phyloP scores from a whole-genome alignment of 805 yeast species.

The Yarrowia bubula region DNA sequence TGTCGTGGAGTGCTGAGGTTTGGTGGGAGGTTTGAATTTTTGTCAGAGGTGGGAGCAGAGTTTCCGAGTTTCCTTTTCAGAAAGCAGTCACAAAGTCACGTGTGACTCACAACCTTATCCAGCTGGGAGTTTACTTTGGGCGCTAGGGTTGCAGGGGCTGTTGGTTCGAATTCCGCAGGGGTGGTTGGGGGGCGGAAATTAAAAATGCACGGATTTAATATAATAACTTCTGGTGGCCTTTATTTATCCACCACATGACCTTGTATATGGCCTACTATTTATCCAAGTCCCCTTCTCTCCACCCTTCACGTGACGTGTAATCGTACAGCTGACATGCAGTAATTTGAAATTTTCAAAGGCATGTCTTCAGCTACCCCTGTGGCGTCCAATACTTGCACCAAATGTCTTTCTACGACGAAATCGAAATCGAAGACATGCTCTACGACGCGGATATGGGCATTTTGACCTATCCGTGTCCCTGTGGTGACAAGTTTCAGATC shows the following conservation, averaged over 20 bases:
- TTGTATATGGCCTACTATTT: too few species aligned
- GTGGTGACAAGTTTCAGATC: constrained; percentile 93
- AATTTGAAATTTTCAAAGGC: constrained; percentile 9
- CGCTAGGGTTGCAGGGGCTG: neutral
- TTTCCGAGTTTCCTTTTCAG: neutral
- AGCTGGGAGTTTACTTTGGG: neutral
- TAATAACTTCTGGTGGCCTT: too few species aligned
- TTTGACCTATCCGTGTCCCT: constrained; percentile 95
- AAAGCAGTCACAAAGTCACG: constrained; percentile 26
- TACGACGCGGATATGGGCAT: constrained; percentile 79
- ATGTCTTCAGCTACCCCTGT: constrained; percentile 4
- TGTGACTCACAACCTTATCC: neutral
- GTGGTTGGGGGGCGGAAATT: neutral
- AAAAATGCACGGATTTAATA: neutral
- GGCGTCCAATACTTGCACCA: neutral
- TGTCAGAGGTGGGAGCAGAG: constrained; percentile 25
- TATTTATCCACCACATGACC: too few species aligned
- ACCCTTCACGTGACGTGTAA: neutral
- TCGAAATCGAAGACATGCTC: constrained; percentile 95
- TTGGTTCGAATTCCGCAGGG: neutral
- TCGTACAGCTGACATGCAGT: constrained; percentile 5
- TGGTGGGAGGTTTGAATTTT: constrained; percentile 22
- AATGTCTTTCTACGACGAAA: constrained; percentile 73
- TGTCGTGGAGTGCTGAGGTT: constrained; percentile 27
- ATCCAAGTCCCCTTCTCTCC: neutral